phyloP scores from a whole-genome alignment of 306 rosid species.

The Rosa multiflora region DNA sequence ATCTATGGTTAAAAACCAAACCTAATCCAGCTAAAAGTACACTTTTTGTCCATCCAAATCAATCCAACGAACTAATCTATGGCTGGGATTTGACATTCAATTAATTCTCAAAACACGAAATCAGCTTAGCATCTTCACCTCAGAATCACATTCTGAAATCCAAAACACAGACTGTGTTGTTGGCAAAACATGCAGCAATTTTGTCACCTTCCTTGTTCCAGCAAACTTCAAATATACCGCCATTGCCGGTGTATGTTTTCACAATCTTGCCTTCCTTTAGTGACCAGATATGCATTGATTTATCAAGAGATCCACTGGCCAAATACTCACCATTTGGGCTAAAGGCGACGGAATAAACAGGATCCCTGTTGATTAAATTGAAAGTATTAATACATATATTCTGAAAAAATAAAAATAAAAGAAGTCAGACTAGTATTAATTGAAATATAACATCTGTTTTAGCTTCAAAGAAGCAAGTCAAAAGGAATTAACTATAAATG shows the following conservation, averaged over 20 bases:
- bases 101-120: neutral
- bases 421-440: neutral
- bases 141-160: conserved; percentile 48
- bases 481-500: neutral
- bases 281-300: conserved; percentile 83
- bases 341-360: conserved; percentile 92
- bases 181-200: conserved; percentile 87
- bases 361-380: conserved; percentile 38
- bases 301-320: conserved; percentile 93
- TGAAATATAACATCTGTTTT: neutral
- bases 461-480: neutral
- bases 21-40: conserved; percentile 18
- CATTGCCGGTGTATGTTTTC: conserved; percentile 76
- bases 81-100: neutral
- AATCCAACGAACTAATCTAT: conserved; percentile 5
- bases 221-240: conserved; percentile 95
- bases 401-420: neutral
- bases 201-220: conserved; percentile 94
- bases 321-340: conserved; percentile 91
- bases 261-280: conserved; percentile 86
- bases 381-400: neutral
- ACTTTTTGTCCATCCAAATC: neutral
- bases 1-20: conserved; percentile 21
- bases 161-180: conserved; percentile 78
- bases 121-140: neutral